phyloP scores from a whole-genome alignment of 768 basidiomycete genomes.

The Leccinellum rugosiceps region DNA sequence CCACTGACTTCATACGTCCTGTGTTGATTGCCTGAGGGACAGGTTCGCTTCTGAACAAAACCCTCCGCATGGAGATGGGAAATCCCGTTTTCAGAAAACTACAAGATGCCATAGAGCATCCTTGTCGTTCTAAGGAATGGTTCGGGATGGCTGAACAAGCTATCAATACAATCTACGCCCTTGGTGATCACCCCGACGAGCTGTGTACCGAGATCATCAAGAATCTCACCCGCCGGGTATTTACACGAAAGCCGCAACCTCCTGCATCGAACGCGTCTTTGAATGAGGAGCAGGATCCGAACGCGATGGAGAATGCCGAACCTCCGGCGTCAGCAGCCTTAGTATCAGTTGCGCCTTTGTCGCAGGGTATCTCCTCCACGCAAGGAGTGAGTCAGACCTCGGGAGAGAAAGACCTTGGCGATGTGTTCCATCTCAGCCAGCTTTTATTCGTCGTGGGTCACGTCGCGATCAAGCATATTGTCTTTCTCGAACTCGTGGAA shows the following conservation, averaged over 20 bases:
- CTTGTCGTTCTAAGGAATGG: conserved; percentile 88
- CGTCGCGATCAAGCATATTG: conserved; percentile 96
- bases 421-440: conserved; percentile 87
- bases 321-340: conserved; percentile 24
- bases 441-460: conserved; percentile 96
- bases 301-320: conserved; percentile 47
- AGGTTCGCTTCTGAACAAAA: conserved; percentile 89
- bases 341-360: conserved; percentile 17
- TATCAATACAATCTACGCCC: conserved; percentile 92
- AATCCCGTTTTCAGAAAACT: conserved; percentile 82
- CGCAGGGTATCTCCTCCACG: conserved; percentile 11
- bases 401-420: conserved; percentile 56
- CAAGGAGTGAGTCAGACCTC: conserved; percentile 7
- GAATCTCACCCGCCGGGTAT: conserved; percentile 73
- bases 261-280: background rate
- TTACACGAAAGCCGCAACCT: conserved; percentile 36
- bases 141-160: conserved; percentile 96
- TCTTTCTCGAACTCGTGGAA: conserved; percentile 93
- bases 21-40: background rate
- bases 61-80: conserved; percentile 82
- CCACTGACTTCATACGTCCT: background rate
- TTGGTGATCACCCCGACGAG: conserved; percentile 89
- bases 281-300: conserved; percentile 36
- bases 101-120: conserved; percentile 74
- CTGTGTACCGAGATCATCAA: conserved; percentile 81